Evolutionary conservation across 1,139 yeast species (phyloP).

Genomic region (Suhomyces coccinellae): DNA sequence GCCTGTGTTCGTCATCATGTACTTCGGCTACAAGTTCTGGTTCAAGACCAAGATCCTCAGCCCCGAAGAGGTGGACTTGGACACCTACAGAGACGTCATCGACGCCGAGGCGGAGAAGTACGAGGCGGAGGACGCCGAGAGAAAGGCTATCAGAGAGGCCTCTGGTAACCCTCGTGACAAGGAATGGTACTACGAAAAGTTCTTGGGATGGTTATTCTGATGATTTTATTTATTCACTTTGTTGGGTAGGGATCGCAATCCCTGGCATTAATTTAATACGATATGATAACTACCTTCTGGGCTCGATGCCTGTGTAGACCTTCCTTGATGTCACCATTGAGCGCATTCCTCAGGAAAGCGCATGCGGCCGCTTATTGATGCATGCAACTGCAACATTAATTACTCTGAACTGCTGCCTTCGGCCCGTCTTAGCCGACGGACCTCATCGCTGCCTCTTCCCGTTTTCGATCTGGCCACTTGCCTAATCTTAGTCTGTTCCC

Average conservation of each 20-base stretch:
- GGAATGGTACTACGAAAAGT: slow-evolving; percentile 57
- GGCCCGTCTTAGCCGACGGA: no score
- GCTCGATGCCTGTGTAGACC: no score
- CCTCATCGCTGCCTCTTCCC: no score
- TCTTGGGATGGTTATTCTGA: slow-evolving; percentile 55
- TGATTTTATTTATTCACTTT: background rate
- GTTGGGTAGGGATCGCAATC: background rate
- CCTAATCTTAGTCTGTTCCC: no score
- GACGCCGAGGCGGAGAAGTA: slow-evolving; percentile 67
- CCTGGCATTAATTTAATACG: slow-evolving; percentile 1
- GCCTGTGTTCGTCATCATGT: slow-evolving; percentile 60
- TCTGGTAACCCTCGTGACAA: slow-evolving; percentile 43
- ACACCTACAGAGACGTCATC: slow-evolving; percentile 61
- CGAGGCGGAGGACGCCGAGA: slow-evolving; percentile 41
- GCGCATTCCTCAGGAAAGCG: no score
- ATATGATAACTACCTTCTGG: background rate
- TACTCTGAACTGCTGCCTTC: no score
- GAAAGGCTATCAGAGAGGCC: slow-evolving; percentile 48
- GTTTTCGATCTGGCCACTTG: no score
- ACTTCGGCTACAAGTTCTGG: slow-evolving; percentile 58
- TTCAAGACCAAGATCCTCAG: slow-evolving; percentile 52
- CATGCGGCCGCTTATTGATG: no score
- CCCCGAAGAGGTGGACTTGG: slow-evolving; percentile 63
- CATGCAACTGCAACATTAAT: no score
- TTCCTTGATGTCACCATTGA: no score